Base-by-base conservation (phyloP, 768 basidiomycete species). In the Trametes gibbosa region DNA sequence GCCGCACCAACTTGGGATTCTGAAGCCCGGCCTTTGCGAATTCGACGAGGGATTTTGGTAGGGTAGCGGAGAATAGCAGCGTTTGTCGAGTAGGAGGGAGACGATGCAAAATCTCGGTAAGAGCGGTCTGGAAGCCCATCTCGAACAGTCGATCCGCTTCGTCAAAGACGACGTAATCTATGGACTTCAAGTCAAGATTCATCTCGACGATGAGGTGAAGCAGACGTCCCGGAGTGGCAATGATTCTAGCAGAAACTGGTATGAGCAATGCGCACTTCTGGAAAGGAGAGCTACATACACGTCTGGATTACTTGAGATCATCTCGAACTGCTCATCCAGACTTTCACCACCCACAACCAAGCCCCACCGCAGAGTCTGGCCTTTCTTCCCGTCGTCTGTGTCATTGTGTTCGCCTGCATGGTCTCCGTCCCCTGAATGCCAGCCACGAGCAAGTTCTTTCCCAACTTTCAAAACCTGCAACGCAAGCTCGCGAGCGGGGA, bases 121-220 rank as follows among this genome's bases (percentile, higher is more conserved):
- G 81, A 50, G 95, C 90, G 2, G 87, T 85, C 66, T 92, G 90
- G 73, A 99, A 99, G 27, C 97, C 97, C 86, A 98, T 92, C 70
- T 99, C 97, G 73, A 99, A 99, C 12, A 99, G 84, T 34, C 97
- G 89, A 73, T 99, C 97, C 0, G 97, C 97, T 74, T 99, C 97
- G 69, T 99, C 97, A 67, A 98, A 98, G 23, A 98, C 91, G 61
- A 95, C 85, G 59, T 91, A 93, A 74, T 95, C 86, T 5, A 95
- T 79, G 0, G 90, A 87, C 50, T 89, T 85, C 25, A 99, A 78
- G 69, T 96, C 93, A 49, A 97, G 76, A 62, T 90, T 90, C 96
- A 98, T 98, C 76, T 99, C 97, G 50, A 98, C 91, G 51, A 91
- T 81, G 23, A 99, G 81, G 75, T 99, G 97, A n/a, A 99, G 84